Percentiles rank a stretch among this genome's conserved stretches.
These are phyloP conservation scores for Periconia sp. DNA, from an alignment of 2,329 filamentous ascomycete species.

Conservation along the genomic window DNA sequence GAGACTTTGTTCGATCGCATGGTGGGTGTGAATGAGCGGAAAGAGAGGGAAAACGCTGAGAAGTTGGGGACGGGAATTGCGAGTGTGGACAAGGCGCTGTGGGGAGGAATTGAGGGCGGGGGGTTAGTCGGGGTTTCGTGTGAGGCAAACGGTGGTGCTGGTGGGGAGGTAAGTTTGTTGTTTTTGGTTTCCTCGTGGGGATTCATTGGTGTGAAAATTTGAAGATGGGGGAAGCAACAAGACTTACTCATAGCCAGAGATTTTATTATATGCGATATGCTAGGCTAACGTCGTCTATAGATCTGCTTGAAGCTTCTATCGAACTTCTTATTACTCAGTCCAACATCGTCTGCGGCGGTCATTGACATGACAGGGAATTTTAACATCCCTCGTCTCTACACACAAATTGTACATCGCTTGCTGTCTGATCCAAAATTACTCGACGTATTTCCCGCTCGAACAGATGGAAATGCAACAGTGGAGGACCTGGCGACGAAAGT, in stretches of 20 bases:
- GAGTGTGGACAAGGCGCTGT: conserved; percentile 40
- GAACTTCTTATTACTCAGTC: conserved; percentile 39
- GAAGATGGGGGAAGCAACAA: background rate
- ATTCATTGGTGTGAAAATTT: too few species aligned
- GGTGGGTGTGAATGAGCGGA: conserved; percentile 3
- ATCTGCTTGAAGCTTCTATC: conserved; percentile 42
- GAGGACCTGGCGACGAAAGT: conserved; percentile 37
- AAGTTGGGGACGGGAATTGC: conserved; percentile 24
- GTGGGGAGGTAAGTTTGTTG: conserved; percentile 22
- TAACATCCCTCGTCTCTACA: conserved; percentile 46
- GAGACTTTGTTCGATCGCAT: conserved; percentile 11
- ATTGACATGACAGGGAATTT: conserved; percentile 52
- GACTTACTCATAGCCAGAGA: background rate
- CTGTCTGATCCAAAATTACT: conserved; percentile 5
- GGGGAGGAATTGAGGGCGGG: conserved; percentile 42
- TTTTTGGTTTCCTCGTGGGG: too few species aligned
- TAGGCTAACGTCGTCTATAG: conserved; percentile 8
- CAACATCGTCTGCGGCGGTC: conserved; percentile 39
- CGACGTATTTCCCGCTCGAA: background rate
- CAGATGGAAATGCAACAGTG: background rate
- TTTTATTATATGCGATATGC: background rate
- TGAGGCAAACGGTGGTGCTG: conserved; percentile 20
- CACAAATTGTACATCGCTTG: conserved; percentile 26
- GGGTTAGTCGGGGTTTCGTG: conserved; percentile 40
- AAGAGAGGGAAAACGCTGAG: background rate